Conservation (phyloP, 2,329 filamentous ascomycete genomes). For the Beauveria caledonica region DNA sequence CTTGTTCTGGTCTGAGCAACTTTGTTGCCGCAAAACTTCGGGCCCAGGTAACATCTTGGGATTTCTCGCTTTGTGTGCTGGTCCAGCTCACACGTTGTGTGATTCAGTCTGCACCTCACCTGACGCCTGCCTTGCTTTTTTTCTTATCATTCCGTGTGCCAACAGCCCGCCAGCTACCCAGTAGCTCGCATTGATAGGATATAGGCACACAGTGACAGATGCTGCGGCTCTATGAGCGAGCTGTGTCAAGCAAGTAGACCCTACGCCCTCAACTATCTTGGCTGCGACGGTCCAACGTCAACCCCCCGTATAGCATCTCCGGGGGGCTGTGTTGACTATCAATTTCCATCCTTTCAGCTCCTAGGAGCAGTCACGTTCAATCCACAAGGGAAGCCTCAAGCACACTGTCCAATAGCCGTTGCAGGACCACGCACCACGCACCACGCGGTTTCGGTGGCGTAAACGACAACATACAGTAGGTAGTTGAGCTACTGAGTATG, state of each 20-base stretch:
- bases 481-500: neutral
- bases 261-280: neutral
- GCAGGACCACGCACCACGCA: neutral
- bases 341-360: neutral
- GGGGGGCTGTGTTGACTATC: neutral
- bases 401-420: neutral
- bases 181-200: too few species aligned
- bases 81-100: neutral
- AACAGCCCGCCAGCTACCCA: too few species aligned
- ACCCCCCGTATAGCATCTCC: neutral
- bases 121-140: neutral
- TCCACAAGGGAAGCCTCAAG: neutral
- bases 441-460: neutral
- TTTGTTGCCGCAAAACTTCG: constrained; percentile 3
- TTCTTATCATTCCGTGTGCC: too few species aligned
- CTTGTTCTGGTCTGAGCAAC: neutral
- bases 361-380: neutral
- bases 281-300: neutral
- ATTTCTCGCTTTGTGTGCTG: neutral
- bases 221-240: neutral
- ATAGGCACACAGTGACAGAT: neutral
- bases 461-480: neutral
- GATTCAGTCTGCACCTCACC: neutral
- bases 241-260: neutral
- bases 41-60: neutral